These are phyloP conservation scores for Nemania bipapillata DNA, from an alignment of 2,329 filamentous ascomycete genomes.

Conservation along the genomic window DNA sequence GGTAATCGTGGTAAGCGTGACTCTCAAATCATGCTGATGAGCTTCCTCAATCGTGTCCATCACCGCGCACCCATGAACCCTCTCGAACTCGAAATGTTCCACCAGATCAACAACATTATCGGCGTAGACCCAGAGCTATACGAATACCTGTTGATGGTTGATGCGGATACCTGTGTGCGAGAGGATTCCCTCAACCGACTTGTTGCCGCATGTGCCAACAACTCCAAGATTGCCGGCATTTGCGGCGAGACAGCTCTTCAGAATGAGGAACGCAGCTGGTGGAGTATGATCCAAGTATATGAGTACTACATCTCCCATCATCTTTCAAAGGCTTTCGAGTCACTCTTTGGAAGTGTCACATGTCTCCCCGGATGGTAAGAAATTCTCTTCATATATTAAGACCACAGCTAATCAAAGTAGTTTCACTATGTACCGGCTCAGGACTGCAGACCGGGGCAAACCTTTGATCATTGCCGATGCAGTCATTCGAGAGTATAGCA, in stretches of 20 bases:
- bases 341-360: slow-evolving; percentile 95
- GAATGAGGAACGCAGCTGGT: slow-evolving; percentile 95
- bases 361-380: slow-evolving; percentile 98
- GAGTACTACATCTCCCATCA: slow-evolving; percentile 99
- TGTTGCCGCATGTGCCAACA: slow-evolving; percentile 90
- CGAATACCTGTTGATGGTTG: slow-evolving; percentile 96
- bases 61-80: slow-evolving; percentile 94
- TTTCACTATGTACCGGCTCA: slow-evolving; percentile 98
- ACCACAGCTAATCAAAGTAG: slow-evolving; percentile 62
- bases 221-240: slow-evolving; percentile 95
- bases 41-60: slow-evolving; percentile 97
- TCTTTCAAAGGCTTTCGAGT: slow-evolving; percentile 95
- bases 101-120: slow-evolving; percentile 99
- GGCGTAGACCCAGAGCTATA: slow-evolving; percentile 97
- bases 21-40: slow-evolving; percentile 94
- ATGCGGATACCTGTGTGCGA: slow-evolving; percentile 93
- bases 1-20: slow-evolving; percentile 99
- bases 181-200: slow-evolving; percentile 93
- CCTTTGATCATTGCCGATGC: slow-evolving; percentile 92
- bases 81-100: slow-evolving; percentile 96
- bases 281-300: slow-evolving; percentile 99
- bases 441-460: slow-evolving; percentile 92
- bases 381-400: neutral
- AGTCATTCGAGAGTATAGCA: slow-evolving; percentile 86
- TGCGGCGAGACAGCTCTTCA: slow-evolving; percentile 96